These are phyloP conservation scores for Plenodomus tracheiphilus DNA, from an alignment of 2,329 filamentous ascomycete species.

Conservation along the genomic window DNA sequence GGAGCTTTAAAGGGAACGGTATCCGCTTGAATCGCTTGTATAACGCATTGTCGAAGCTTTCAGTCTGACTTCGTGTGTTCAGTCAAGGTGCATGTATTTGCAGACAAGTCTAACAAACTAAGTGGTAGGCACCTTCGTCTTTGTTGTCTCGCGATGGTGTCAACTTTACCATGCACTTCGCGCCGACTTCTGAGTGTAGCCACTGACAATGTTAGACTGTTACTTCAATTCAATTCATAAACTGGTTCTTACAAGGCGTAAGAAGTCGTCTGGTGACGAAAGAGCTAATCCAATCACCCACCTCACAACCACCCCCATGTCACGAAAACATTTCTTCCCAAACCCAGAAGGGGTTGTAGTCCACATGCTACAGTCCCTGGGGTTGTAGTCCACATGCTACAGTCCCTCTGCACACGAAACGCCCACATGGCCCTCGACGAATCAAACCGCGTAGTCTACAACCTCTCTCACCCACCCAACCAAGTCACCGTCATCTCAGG, in stretches of 20 bases:
- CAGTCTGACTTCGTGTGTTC: neutral
- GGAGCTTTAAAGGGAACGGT: conserved; percentile 26
- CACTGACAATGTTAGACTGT: neutral
- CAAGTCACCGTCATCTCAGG: conserved; percentile 54
- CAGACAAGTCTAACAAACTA: neutral
- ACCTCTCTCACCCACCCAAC: conserved; percentile 47
- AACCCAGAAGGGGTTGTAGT: conserved; percentile 55
- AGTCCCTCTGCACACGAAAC: conserved; percentile 53
- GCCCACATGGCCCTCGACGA: conserved; percentile 49
- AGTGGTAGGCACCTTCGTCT: neutral
- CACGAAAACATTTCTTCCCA: conserved; percentile 59
- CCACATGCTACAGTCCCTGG: conserved; percentile 54
- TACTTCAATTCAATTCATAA: neutral
- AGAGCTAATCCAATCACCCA: neutral
- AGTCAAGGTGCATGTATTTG: neutral
- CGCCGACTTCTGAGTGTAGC: no score
- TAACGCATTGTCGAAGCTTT: neutral
- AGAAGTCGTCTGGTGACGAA: no score
- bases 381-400: no score
- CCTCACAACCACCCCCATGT: conserved; percentile 44
- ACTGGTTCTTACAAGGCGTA: no score
- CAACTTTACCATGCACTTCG: neutral
- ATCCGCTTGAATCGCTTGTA: conserved; percentile 9
- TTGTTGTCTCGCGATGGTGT: neutral
- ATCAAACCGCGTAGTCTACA: conserved; percentile 54